phyloP scores from a whole-genome alignment of 495 filamentous ascomycete genomes.

The Physcia stellaris region DNA sequence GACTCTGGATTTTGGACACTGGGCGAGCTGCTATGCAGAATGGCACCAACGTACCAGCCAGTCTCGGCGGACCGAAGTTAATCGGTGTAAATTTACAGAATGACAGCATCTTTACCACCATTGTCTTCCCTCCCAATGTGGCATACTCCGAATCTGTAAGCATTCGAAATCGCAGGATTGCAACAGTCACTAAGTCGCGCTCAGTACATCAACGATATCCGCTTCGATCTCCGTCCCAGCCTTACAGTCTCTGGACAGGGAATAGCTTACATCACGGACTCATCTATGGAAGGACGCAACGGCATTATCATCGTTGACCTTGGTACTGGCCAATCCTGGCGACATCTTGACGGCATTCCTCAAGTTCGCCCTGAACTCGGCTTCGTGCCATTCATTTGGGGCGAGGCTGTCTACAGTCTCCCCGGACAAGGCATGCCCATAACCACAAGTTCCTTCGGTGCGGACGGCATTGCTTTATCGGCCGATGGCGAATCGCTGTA shows the following conservation, averaged over 20 bases:
- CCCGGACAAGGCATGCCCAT: constrained; percentile 14
- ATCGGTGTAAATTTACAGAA: constrained; percentile 25
- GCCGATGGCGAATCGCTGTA: constrained; percentile 25
- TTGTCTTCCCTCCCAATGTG: constrained; percentile 28
- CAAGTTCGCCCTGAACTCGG: constrained; percentile 22
- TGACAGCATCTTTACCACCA: constrained; percentile 28
- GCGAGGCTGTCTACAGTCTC: constrained; percentile 20
- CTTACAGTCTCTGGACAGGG: constrained; percentile 23
- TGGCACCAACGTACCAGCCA: constrained; percentile 22
- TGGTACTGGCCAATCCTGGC: constrained; percentile 29
- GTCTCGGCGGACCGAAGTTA: constrained; percentile 30
- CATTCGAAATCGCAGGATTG: background rate
- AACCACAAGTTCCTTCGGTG: constrained; percentile 18
- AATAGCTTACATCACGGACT: constrained; percentile 35
- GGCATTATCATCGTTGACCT: constrained; percentile 32
- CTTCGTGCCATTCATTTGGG: constrained; percentile 31
- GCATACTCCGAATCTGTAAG: constrained; percentile 19
- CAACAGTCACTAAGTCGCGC: background rate
- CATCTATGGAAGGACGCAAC: constrained; percentile 26
- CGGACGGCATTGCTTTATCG: constrained; percentile 26
- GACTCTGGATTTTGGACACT: constrained; percentile 36
- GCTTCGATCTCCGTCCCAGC: constrained; percentile 28
- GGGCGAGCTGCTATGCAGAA: constrained; percentile 25
- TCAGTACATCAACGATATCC: constrained; percentile 32
- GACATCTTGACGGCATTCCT: constrained; percentile 24